Conservation (phyloP, 805 yeast genomes). For the Kluyveromyces wickerhamii region DNA sequence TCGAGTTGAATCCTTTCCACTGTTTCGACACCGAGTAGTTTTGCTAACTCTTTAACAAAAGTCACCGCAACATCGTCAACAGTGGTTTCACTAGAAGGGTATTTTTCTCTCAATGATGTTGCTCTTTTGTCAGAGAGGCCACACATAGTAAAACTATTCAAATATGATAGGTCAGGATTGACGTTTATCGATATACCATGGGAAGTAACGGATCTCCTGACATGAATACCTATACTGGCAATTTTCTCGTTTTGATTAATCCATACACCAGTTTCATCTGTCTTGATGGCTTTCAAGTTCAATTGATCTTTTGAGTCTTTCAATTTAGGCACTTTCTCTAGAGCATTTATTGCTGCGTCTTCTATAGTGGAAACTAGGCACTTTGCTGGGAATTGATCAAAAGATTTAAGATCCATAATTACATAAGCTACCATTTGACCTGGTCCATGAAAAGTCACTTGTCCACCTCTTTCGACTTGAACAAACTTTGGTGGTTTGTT, state of each 20-base stretch:
- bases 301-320: conserved; percentile 8
- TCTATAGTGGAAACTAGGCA: conserved; percentile 64
- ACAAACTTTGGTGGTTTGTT: conserved; percentile 49
- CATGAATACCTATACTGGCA: conserved; percentile 84
- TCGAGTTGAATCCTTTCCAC: conserved; percentile 33
- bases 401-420: conserved; percentile 59
- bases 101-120: conserved; percentile 39
- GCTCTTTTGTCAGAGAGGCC: conserved; percentile 64
- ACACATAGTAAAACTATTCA: conserved; percentile 75
- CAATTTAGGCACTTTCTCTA: conserved; percentile 22
- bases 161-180: conserved; percentile 58
- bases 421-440: conserved; percentile 90
- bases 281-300: conserved; percentile 32
- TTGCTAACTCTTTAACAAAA: conserved; percentile 40
- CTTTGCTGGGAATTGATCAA: conserved; percentile 47
- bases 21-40: conserved; percentile 30
- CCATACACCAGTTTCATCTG: conserved; percentile 89
- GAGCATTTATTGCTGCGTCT: conserved; percentile 42
- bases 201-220: conserved; percentile 74
- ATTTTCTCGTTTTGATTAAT: conserved; percentile 50
- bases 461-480: conserved; percentile 90
- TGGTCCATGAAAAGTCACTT: conserved; percentile 92
- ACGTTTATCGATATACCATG: conserved; percentile 87
- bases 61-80: conserved; percentile 35
- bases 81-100: conserved; percentile 16